These are phyloP conservation scores for Atkinsonella texensis DNA, from an alignment of 2,329 filamentous ascomycete genomes.

Conservation along the genomic window DNA sequence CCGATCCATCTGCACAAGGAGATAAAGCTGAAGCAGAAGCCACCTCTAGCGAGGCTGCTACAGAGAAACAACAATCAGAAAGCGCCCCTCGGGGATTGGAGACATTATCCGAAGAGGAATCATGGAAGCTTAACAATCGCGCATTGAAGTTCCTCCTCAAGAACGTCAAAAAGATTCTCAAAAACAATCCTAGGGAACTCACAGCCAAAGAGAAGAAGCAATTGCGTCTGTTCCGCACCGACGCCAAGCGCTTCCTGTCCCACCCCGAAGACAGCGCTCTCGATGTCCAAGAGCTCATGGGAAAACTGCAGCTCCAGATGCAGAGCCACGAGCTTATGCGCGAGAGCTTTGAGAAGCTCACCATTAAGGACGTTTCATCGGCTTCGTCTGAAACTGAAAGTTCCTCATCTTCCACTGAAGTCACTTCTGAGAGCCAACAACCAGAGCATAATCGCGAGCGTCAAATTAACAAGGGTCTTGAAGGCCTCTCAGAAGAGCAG, in stretches of 20 bases:
- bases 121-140: conserved; percentile 14
- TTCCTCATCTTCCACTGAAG: background rate
- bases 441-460: conserved; percentile 17
- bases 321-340: conserved; percentile 20
- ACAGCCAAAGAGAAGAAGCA: conserved; percentile 63
- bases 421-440: conserved; percentile 6
- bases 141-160: conserved; percentile 18
- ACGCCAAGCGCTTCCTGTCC: conserved; percentile 48
- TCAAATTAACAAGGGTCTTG: conserved; percentile 22
- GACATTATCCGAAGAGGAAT: conserved; percentile 13
- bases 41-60: background rate
- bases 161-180: conserved; percentile 21
- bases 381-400: conserved; percentile 4
- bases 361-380: conserved; percentile 9
- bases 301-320: conserved; percentile 21
- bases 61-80: conserved; percentile 1
- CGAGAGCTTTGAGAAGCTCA: conserved; percentile 18
- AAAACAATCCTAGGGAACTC: conserved; percentile 37
- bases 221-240: conserved; percentile 58
- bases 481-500: conserved; percentile 20
- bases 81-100: conserved; percentile 1
- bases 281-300: conserved; percentile 17
- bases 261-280: conserved; percentile 20
- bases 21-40: conserved; percentile 4
- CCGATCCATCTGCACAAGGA: background rate